Conservation (phyloP, 2,329 filamentous ascomycete genomes). For the Fusarium albosuccineum region DNA sequence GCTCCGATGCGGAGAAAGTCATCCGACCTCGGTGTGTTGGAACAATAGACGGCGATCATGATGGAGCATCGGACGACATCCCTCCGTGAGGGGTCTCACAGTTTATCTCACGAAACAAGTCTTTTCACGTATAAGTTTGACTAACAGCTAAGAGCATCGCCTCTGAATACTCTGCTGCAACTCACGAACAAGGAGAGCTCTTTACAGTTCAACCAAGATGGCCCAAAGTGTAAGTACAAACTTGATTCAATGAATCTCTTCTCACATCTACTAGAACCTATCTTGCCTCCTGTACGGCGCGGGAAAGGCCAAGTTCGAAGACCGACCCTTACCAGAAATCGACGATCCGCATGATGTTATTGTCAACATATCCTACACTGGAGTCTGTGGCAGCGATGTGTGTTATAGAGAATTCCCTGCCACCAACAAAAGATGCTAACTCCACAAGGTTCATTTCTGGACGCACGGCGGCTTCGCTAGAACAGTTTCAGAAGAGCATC, state of each 20-base stretch:
- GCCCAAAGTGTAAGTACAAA: conserved; percentile 3
- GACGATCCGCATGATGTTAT: conserved; percentile 45
- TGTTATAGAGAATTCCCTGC: not conserved
- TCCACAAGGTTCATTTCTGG: conserved; percentile 82
- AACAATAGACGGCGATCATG: not conserved
- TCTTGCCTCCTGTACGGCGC: conserved; percentile 43
- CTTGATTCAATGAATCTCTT: not conserved
- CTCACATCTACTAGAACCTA: conserved; percentile 15
- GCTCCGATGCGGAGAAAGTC: conserved; percentile 19
- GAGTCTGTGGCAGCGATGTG: conserved; percentile 48
- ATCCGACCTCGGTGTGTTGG: conserved; percentile 8
- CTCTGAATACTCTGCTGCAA: not conserved
- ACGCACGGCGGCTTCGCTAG: conserved; percentile 82
- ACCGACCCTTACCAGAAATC: conserved; percentile 39
- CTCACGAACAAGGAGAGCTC: not conserved
- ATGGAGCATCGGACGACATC: not conserved
- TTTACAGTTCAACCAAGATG: conserved; percentile 4
- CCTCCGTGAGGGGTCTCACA: not conserved
- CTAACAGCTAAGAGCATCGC: not conserved
- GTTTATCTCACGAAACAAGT: not conserved
- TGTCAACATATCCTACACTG: conserved; percentile 41
- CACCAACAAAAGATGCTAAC: not conserved
- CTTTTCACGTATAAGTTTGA: not conserved
- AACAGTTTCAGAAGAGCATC: conserved; percentile 82
- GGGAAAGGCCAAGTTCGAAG: conserved; percentile 32